These are phyloP conservation scores for Talaromyces piceae DNA, from an alignment of 2,329 filamentous ascomycete species.

Conservation along the genomic window DNA sequence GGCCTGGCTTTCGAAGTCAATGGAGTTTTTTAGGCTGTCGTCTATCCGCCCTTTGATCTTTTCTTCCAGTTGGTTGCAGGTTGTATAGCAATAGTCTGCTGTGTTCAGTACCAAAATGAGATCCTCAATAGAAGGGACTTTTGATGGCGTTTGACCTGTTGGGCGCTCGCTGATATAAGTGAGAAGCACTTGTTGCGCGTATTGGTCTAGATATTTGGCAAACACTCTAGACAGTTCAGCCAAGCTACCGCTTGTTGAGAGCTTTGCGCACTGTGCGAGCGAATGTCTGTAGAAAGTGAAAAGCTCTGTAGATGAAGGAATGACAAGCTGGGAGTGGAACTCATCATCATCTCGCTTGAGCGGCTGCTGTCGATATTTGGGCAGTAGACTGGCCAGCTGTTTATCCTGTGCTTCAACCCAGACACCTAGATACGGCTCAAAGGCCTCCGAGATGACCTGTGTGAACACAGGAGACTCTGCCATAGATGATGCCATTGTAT, in stretches of 20 bases:
- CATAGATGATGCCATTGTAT: conserved; percentile 72
- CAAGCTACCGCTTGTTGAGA: conserved; percentile 82
- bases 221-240: conserved; percentile 79
- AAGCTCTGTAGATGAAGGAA: conserved; percentile 87
- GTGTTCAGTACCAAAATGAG: conserved; percentile 86
- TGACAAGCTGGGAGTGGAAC: conserved; percentile 82
- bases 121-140: conserved; percentile 56
- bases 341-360: conserved; percentile 79
- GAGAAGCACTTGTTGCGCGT: conserved; percentile 85
- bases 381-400: conserved; percentile 74
- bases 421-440: conserved; percentile 91
- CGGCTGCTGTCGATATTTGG: conserved; percentile 77
- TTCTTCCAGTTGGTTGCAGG: conserved; percentile 87
- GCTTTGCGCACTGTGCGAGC: conserved; percentile 87
- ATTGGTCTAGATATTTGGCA: conserved; percentile 89
- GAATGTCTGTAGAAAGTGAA: conserved; percentile 96
- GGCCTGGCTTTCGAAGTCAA: conserved; percentile 87
- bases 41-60: conserved; percentile 90
- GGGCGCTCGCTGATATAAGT: conserved; percentile 58
- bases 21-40: conserved; percentile 61
- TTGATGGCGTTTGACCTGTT: conserved; percentile 47
- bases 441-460: conserved; percentile 89
- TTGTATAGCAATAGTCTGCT: conserved; percentile 93
- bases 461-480: conserved; percentile 72
- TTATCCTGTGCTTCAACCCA: conserved; percentile 97